These are phyloP conservation scores for Coemansia sp. DNA, from an alignment of 192 early-diverging fungal species.

Conservation along the genomic window DNA sequence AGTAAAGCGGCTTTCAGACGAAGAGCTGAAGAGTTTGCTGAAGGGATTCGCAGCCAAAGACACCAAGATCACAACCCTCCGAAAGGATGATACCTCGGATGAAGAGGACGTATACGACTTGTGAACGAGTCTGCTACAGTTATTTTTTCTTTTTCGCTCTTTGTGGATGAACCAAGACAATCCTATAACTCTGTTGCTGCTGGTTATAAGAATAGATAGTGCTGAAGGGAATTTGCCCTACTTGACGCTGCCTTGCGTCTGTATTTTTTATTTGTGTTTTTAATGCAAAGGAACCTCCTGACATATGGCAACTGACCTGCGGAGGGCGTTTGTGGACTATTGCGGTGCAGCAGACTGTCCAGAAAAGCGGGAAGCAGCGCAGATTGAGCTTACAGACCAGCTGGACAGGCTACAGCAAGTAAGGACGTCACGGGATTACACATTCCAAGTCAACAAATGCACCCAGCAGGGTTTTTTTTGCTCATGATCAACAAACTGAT, in stretches of 20 bases:
- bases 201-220: not conserved
- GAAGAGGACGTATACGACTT: conserved; percentile 9
- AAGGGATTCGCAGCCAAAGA: conserved; percentile 72
- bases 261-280: not conserved
- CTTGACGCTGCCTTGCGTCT: conserved; percentile 1
- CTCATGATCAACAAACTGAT: not conserved
- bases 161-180: not conserved
- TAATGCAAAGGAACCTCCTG: not conserved
- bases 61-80: conserved; percentile 24
- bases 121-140: not conserved
- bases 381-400: conserved; percentile 22
- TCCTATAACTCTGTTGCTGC: not conserved
- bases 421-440: conserved; percentile 1
- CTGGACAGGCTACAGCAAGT: conserved; percentile 23
- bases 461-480: too few relatives aligned
- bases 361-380: not conserved
- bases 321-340: conserved; percentile 30
- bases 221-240: not conserved
- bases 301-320: conserved; percentile 24
- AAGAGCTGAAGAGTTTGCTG: conserved; percentile 81
- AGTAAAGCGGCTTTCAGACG: conserved; percentile 76
- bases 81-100: conserved; percentile 20
- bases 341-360: conserved; percentile 16
- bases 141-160: not conserved
- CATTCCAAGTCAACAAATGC: not conserved